Conservation (phyloP, 2,329 filamentous ascomycete genomes). For the Diaporthe velutina region DNA sequence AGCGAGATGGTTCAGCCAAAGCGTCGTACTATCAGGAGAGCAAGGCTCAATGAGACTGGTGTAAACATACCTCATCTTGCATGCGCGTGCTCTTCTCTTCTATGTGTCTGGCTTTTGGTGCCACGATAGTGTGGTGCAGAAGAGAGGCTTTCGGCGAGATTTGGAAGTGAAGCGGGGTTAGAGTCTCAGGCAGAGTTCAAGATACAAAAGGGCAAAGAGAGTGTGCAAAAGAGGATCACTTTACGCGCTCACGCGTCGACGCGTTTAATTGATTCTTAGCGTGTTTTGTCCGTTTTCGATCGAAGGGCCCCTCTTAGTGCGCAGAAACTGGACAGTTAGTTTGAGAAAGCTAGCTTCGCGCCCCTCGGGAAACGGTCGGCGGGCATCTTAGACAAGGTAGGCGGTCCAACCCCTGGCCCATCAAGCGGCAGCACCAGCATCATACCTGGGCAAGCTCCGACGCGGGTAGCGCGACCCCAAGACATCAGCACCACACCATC, state of each 20-base stretch:
- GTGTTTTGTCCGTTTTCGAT: slow-evolving; percentile 43
- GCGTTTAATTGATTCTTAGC: slow-evolving; percentile 40
- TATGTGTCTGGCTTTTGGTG: neutral
- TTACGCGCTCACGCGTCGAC: slow-evolving; percentile 35
- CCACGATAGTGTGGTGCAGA: neutral
- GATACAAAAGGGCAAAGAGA: slow-evolving; percentile 7
- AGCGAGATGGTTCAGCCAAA: slow-evolving; percentile 25
- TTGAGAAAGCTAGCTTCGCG: neutral
- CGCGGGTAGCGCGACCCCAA: slow-evolving; percentile 28
- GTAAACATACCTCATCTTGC: slow-evolving; percentile 38
- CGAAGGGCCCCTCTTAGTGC: neutral
- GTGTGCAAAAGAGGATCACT: slow-evolving; percentile 24
- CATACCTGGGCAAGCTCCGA: neutral
- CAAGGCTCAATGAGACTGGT: neutral
- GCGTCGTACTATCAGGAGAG: neutral
- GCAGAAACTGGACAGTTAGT: neutral
- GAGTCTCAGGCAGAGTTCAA: slow-evolving; percentile 12
- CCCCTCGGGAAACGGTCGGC: neutral
- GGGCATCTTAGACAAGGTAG: neutral
- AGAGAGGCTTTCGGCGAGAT: neutral
- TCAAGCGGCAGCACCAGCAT: slow-evolving; percentile 1
- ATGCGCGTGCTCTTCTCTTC: slow-evolving; percentile 7
- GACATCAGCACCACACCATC: neutral
- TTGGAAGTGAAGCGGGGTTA: slow-evolving; percentile 15
- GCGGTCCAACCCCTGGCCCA: neutral